Base-by-base conservation (phyloP, 805 yeast species). In the Wickerhamiella azyma region DNA sequence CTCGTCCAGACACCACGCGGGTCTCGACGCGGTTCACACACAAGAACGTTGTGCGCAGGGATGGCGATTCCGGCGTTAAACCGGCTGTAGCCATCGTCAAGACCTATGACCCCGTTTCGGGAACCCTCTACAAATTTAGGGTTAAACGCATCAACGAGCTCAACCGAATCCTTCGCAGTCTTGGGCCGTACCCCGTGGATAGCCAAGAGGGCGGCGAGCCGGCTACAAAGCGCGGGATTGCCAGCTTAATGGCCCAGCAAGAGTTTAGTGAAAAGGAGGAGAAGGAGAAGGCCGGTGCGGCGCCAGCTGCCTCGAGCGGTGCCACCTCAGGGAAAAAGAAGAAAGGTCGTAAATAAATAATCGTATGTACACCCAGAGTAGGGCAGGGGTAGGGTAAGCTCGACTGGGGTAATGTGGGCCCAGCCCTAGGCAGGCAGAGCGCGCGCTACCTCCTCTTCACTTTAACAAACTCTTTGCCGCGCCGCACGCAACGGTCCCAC, bases 141-240 rank as follows among this genome's bases (percentile, higher is more conserved):
- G 77, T 89, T 1, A 65, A 66, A 51, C 79, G 79, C 52, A 63
- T 71, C 41, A 84, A 85, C 59, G 94, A 85, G 60, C 72, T 86
- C 39, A 76, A 84, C 19, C 72, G 88, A 53, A 58, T 85, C 18
- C 64, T 83, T 59, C 74, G 83, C 41, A 81, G 83, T 6, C 57
- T 85, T 41, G 94, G 94, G 18, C 66, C 67, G 7, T 54, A 58
- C 24, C 53, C 55, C 6, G 59, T 63, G 17, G 58, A 55, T 16
- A 49, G 58, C 38, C 43, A 50, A 14, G 36, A 28, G 33, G 28
- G 14, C 17, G 46, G 38, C 28, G 39, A 28, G 9, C 26, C 19
- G 6, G 45, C 42, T 13, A 50, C 39, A 9, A 55, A 54, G 42
- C 53, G 53, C 10, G 66, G 66, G 6, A 3, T 56, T n/a, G 63